Conservation (phyloP, 2,329 filamentous ascomycete genomes). For the Scedosporium minutisporum region DNA sequence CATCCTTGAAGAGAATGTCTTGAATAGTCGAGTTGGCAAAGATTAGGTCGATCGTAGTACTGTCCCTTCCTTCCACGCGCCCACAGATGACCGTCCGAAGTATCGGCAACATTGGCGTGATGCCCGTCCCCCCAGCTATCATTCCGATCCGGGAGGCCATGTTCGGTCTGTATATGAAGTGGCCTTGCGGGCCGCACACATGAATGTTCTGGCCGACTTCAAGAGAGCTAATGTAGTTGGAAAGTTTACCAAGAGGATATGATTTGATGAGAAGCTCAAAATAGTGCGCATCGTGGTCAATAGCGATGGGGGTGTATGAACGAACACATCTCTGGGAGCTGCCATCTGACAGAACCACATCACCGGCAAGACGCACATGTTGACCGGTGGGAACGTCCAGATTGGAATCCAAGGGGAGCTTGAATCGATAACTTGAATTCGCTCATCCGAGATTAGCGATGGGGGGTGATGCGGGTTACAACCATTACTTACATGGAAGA, state of each 20-base stretch:
- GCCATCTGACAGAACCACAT: constrained; percentile 57
- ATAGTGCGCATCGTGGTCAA: constrained; percentile 79
- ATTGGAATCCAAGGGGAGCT: constrained; percentile 69
- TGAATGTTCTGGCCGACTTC: constrained; percentile 79
- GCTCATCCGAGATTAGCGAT: neutral
- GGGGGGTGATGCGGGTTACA: neutral
- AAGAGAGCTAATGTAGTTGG: constrained; percentile 77
- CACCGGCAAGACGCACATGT: constrained; percentile 91
- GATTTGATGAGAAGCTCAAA: constrained; percentile 97
- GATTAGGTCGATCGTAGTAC: constrained; percentile 84
- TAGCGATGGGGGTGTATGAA: constrained; percentile 86
- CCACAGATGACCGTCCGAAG: constrained; percentile 82
- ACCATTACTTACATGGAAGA: constrained; percentile 67
- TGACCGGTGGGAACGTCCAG: constrained; percentile 96
- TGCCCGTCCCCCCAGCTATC: constrained; percentile 95
- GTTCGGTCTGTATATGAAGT: constrained; percentile 94
- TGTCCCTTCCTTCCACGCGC: constrained; percentile 61
- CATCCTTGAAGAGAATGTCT: constrained; percentile 88
- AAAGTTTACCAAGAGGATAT: constrained; percentile 96
- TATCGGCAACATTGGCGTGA: constrained; percentile 97
- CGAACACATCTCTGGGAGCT: constrained; percentile 74
- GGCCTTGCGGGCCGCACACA: constrained; percentile 88
- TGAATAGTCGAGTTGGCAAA: constrained; percentile 92
- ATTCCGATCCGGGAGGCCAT: constrained; percentile 96
- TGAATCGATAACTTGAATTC: constrained; percentile 73